Conservation (phyloP, 768 basidiomycete species). For the Lyophyllum decastes region DNA sequence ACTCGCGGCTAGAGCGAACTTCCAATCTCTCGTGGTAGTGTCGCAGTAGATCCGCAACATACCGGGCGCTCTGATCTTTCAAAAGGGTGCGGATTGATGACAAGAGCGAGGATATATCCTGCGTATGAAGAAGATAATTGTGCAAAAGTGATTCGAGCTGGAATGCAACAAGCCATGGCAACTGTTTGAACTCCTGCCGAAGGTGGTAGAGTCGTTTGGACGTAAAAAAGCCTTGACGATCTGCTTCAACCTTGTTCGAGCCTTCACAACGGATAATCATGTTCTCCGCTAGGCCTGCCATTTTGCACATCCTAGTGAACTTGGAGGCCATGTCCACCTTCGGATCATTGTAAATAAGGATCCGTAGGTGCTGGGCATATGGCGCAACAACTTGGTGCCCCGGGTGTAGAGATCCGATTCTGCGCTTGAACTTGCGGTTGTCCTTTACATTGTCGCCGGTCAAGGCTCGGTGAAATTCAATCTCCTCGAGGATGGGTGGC, state of each 20-base stretch:
- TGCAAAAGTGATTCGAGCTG: slow-evolving; percentile 73
- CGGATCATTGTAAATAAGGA: slow-evolving; percentile 55
- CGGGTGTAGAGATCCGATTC: slow-evolving; percentile 59
- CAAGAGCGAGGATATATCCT: slow-evolving; percentile 51
- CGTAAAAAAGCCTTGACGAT: slow-evolving; percentile 50
- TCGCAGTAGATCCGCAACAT: slow-evolving; percentile 52
- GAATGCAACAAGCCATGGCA: slow-evolving; percentile 72
- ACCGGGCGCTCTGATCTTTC: slow-evolving; percentile 25
- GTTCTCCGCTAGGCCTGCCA: slow-evolving; percentile 41
- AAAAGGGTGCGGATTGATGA: slow-evolving; percentile 44
- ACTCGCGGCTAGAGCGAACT: slow-evolving; percentile 37
- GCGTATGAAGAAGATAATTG: slow-evolving; percentile 62
- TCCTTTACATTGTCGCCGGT: slow-evolving; percentile 41
- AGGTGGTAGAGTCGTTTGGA: slow-evolving; percentile 47
- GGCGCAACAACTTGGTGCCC: slow-evolving; percentile 62
- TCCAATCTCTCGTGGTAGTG: slow-evolving; percentile 52
- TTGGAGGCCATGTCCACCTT: slow-evolving; percentile 44
- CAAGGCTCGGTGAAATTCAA: slow-evolving; percentile 55
- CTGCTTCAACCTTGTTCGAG: slow-evolving; percentile 50
- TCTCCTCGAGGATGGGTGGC: slow-evolving; percentile 64
- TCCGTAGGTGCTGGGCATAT: slow-evolving; percentile 71
- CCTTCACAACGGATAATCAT: slow-evolving; percentile 32
- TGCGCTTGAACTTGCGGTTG: slow-evolving; percentile 50
- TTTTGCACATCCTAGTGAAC: slow-evolving; percentile 56
- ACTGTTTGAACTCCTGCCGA: slow-evolving; percentile 40